Evolutionary conservation across 192 early-diverging fungal genomes (phyloP), one percentile per base, ranked within the genome.

Genomic region (Oehlia diaphana): DNA sequence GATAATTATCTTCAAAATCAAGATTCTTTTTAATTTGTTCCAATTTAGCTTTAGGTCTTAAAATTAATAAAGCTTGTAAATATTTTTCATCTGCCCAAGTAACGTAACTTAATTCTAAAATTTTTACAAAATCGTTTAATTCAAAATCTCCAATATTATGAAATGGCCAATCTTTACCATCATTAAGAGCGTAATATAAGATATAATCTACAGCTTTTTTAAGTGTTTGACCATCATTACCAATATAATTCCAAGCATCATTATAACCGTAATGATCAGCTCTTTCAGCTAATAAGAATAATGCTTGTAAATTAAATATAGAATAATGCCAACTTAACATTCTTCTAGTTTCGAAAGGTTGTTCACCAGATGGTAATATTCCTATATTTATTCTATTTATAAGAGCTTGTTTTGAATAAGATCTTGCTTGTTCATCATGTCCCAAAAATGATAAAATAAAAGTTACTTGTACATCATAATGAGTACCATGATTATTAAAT

Each of bases 401-500:
- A 9, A 88, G 80, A 50, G 67, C 81, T 39, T 72, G 71, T 67
- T 73, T 39, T 35, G 84, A 76, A 10, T 82, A 77, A 9, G 21
- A 23, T 6, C 78, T 74, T 2, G 84, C 89, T 2, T 82, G 81
- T 9, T 73, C 84, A 23, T 53, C 42, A 26, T 81, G 82, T 39
- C 79, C 81, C n/a, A 90, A 77, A 78, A 84, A 89, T 35, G 86
- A 66, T 42, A 83, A 82, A 42, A 91, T 77, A 6, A 84, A 76
- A 33, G 84, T 74, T 21, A 80, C 19, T 62, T 91, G 90, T 7
- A 88, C 83, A 74, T 89, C 88, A 79, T 85, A 88, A 84, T 86
- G 88, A 7, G 89, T 87, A 77, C 89, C 90, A 47, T 89, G 90
- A 70, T 90, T 88, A 80, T 90, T 86, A 65, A 82, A 67, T 19